Conservation (phyloP, 1,139 yeast genomes). For the Arxiozyma slooffiae region DNA sequence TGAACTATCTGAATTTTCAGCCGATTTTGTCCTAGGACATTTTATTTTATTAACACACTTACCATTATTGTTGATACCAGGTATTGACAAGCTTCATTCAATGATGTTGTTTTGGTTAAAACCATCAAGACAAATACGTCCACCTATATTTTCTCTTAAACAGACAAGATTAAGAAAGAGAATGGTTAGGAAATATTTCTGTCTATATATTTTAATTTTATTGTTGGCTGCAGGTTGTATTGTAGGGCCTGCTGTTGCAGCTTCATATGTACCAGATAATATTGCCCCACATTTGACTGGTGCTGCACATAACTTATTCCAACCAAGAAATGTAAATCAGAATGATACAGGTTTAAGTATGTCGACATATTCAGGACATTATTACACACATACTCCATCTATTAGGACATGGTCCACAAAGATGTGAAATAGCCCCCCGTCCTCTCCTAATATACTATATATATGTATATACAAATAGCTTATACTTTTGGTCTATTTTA, state of each 20-base stretch:
- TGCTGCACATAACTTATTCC: constrained; percentile 65
- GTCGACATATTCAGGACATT: constrained; percentile 43
- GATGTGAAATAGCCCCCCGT: constrained; percentile 23
- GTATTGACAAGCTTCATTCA: constrained; percentile 95
- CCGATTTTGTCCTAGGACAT: constrained; percentile 92
- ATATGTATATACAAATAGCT: not conserved
- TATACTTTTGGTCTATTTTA: too few species aligned
- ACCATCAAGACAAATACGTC: constrained; percentile 96
- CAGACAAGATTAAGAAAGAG: constrained; percentile 96
- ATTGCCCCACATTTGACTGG: constrained; percentile 36
- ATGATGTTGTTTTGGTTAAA: constrained; percentile 97
- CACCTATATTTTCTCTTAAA: constrained; percentile 94
- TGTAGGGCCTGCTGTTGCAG: constrained; percentile 86
- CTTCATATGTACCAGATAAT: constrained; percentile 33
- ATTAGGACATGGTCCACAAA: constrained; percentile 51
- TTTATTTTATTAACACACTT: constrained; percentile 76
- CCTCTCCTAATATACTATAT: not conserved
- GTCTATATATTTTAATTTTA: constrained; percentile 65
- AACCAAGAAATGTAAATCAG: constrained; percentile 72
- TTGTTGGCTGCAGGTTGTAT: constrained; percentile 63
- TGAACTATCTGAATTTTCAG: constrained; percentile 93
- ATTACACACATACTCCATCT: constrained; percentile 47
- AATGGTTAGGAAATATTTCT: constrained; percentile 91
- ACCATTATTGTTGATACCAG: constrained; percentile 78
- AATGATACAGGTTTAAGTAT: constrained; percentile 68